Evolutionary conservation across 768 basidiomycete genomes (phyloP), one percentile per base, ranked within the genome.

Genomic region (Strobilomyces confusus): DNA sequence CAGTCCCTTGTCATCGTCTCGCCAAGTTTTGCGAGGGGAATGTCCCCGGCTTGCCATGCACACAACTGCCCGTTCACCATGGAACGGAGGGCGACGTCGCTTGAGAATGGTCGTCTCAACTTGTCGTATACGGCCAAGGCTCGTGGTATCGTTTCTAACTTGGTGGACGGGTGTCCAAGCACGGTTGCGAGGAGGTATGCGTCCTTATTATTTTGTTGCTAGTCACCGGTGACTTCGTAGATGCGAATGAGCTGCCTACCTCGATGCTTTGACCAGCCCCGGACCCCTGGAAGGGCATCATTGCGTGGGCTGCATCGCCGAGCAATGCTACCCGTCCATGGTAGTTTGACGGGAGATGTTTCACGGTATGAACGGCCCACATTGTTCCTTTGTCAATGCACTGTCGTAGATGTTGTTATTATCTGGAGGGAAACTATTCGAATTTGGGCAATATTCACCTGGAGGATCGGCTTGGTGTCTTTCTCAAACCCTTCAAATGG

Each of bases 301-400:
- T 76, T 2, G 67, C 70, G 34, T 73, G 70, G 19, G 74, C 73
- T 60, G 77, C 73, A 56, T 78, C 75, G 0, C 77, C 76, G 9
- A 78, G 44, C 14, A 78, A 53, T 61, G 70, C 73, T 70, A 85
- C 82, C 11, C 77, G 68, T 17, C 79, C 81, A n/a, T 73, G 73
- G 2, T 77, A 75, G 49, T 76, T 80, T 9, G 80, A 72, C 0
- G 71, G 70, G 20, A 89, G 65, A 7, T 82, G 78, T 48, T 72
- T 74, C 3, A 82, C 70, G 5, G 73, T 77, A 61, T 87, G 81
- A 29, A 89, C 77, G 0, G 82, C 83, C 87, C 87, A 89, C 34
- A 80, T 70, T 22, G 75, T 67, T 2, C 80, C 74, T 43, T 70
- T 73, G 4, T 80, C 77, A 20, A 80, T 72, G 57, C 80, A 81